These are phyloP conservation scores for Passiflora organensis DNA, from an alignment of 345 rosid species.

Conservation along the genomic window DNA sequence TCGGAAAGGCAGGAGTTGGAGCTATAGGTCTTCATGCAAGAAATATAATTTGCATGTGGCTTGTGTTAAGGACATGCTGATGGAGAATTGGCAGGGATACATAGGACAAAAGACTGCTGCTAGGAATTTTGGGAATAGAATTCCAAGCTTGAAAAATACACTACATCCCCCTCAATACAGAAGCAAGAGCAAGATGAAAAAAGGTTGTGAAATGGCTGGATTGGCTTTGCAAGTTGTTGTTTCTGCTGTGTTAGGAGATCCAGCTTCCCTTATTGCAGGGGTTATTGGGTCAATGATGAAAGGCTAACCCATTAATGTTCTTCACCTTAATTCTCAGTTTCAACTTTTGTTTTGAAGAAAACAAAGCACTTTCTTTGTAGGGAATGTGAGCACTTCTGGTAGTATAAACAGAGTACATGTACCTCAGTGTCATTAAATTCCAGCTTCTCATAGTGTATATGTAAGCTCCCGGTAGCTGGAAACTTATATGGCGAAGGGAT, in stretches of 20 bases:
- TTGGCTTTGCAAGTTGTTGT: constrained; percentile 73
- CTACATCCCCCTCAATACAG: constrained; percentile 37
- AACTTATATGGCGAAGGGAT: too few relatives aligned
- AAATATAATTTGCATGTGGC: constrained; percentile 87
- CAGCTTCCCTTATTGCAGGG: constrained; percentile 74
- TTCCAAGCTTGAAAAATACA: constrained; percentile 54
- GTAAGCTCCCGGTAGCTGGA: too few relatives aligned
- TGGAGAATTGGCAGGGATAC: constrained; percentile 65
- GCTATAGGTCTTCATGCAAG: constrained; percentile 80
- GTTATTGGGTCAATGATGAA: constrained; percentile 60
- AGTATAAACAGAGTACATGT: too few relatives aligned
- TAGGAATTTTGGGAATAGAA: constrained; percentile 38
- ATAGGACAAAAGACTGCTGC: not conserved
- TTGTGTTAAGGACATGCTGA: constrained; percentile 82
- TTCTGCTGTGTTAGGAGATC: constrained; percentile 91
- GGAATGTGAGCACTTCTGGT: too few relatives aligned
- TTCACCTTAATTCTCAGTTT: too few relatives aligned
- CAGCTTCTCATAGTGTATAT: too few relatives aligned
- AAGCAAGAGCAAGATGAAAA: constrained; percentile 54
- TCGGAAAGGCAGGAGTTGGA: constrained; percentile 87
- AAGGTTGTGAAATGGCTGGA: constrained; percentile 72
- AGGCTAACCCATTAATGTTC: too few relatives aligned
- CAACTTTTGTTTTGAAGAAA: too few relatives aligned
- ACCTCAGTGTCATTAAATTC: too few relatives aligned
- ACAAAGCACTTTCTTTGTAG: too few relatives aligned